These are phyloP conservation scores for Chaetomiaceae sp. DNA, from an alignment of 2,329 filamentous ascomycete species.

Conservation along the genomic window DNA sequence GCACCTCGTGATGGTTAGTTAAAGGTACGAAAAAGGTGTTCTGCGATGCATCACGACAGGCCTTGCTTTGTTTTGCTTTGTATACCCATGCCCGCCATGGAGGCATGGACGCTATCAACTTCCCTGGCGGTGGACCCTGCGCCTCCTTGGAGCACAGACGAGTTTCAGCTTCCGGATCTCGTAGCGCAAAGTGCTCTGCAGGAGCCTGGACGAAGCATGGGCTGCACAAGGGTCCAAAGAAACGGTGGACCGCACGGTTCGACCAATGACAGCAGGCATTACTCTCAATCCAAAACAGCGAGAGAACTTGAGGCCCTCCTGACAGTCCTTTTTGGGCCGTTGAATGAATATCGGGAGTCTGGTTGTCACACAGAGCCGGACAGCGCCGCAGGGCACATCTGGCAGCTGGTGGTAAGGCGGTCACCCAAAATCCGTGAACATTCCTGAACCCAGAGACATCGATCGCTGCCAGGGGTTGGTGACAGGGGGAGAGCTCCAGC, in stretches of 20 bases:
- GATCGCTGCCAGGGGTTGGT: constrained; percentile 5
- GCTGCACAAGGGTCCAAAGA: no score
- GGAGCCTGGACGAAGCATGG: constrained; percentile 20
- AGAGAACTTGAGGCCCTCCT: constrained; percentile 15
- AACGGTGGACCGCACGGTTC: constrained; percentile 20
- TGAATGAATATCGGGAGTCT: constrained; percentile 13
- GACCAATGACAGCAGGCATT: constrained; percentile 20
- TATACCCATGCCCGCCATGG: no score
- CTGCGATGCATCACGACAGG: no score
- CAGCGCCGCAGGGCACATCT: constrained; percentile 12
- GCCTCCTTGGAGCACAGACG: constrained; percentile 25
- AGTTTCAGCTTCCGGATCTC: constrained; percentile 28
- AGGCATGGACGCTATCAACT: no score
- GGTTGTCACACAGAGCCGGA: neutral
- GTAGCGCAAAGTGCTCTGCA: constrained; percentile 18
- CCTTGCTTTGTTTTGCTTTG: no score
- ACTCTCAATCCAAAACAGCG: constrained; percentile 27
- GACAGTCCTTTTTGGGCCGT: constrained; percentile 8
- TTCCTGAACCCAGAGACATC: neutral
- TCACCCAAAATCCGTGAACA: neutral
- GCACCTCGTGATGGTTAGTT: no score
- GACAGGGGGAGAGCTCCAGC: constrained; percentile 13
- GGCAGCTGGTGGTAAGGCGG: constrained; percentile 6
- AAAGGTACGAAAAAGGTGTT: no score
- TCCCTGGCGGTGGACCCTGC: no score